A percentile compares a stretch with the other conserved stretches of the same genome.
These are phyloP conservation scores for Rhypophila decipiens DNA, from an alignment of 495 filamentous ascomycete genomes.

Conservation along the genomic window DNA sequence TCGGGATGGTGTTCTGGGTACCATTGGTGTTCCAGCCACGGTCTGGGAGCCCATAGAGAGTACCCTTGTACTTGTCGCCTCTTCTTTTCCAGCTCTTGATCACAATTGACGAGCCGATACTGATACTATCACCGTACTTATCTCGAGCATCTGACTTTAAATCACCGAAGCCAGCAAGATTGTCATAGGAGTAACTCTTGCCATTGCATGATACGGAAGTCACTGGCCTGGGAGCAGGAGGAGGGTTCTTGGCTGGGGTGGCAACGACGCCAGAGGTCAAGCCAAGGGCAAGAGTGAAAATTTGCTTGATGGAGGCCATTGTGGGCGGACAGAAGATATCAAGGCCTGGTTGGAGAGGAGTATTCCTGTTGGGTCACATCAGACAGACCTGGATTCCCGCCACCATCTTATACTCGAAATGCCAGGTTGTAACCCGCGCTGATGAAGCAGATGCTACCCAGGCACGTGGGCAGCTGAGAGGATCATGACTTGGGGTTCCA, in stretches of 20 bases:
- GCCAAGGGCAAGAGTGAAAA: not conserved
- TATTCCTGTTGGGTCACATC: not conserved
- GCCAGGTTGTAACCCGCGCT: not conserved
- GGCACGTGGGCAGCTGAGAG: not conserved
- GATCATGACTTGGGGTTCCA: not conserved
- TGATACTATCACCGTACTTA: conserved; percentile 68
- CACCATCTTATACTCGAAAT: not conserved
- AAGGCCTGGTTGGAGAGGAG: not conserved
- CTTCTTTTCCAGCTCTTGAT: conserved; percentile 63
- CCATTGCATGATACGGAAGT: conserved; percentile 45
- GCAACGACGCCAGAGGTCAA: not conserved
- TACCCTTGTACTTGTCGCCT: conserved; percentile 53
- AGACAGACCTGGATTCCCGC: not conserved
- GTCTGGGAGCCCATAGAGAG: conserved; percentile 62
- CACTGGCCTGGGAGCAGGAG: not conserved
- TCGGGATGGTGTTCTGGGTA: conserved; percentile 65
- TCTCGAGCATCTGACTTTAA: conserved; percentile 55
- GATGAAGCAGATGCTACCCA: not conserved
- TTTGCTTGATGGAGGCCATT: not conserved
- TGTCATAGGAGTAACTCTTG: conserved; percentile 58
- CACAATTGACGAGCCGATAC: conserved; percentile 62
- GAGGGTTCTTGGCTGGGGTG: not conserved
- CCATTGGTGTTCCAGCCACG: conserved; percentile 73
- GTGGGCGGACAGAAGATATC: not conserved
- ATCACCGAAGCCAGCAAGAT: conserved; percentile 64